Evolutionary conservation across 2,329 filamentous ascomycete genomes (phyloP), one percentile per base, ranked within the genome.

Genomic region (Hymenoscyphus salicellus): DNA sequence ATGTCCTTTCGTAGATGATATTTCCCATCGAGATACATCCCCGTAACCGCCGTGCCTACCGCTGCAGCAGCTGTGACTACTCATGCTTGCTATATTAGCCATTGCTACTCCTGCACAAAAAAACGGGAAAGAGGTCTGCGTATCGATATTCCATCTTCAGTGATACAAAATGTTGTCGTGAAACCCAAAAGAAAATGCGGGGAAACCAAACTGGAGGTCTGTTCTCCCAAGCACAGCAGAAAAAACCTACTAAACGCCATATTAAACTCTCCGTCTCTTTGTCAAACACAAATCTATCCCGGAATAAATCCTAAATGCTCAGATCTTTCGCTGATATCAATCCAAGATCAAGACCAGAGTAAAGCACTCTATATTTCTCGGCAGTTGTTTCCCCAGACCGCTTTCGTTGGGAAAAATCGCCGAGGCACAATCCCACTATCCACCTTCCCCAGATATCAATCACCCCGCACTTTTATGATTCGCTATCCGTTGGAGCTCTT

Each of bases 1-100:
- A 89, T 68, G 74, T 93, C 90, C 71, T 89, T 85, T 52, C 77
- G 75, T 59, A 93, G 73, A 73, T 90, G 85, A 70, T 84, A 87
- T 78, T 89, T 91, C 62, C 86, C 90, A 72, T 93, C 85, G 55
- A 90, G 78, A 70, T 91, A 91, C 67, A 74, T 69, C 16, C 82
- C 81, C 49, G 84, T 82, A 14, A 79, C 78, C n/a, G 79, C 77
- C 38, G 75, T 73, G n/a, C 70, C 71, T 49, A 74, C 75, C 16
- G 74, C 71, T 23, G 68, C 72, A 58, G 71, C 68, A 60, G 71
- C 67, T 59, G 66, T 62, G 20, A 67, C 68, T 70, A 59, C 66
- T 52, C 26, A 46, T 49, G 8, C 43, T 56, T 14, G 11, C 20
- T 58, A 65, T 71, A 26, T 71, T 63, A 70, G 65, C 58, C 58